Evolutionary conservation across 75 land plant species (phyloP), one percentile per base, ranked within the genome.

Genomic region (Chamaecyparis obtusa): DNA sequence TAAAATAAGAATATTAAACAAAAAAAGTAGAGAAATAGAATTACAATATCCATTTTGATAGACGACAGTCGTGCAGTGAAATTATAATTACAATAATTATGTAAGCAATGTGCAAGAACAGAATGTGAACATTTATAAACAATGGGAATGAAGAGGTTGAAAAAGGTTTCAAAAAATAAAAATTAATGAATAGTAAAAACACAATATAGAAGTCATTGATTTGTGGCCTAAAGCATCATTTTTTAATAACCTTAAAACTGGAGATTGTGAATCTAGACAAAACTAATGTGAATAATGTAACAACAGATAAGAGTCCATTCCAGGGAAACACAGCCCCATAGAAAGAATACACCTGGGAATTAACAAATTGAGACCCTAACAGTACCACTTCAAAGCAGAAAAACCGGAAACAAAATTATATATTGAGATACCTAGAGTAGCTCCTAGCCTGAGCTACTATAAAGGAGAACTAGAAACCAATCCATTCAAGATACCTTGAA

Each of bases 391-490:
- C 46, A 27, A 80, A 43, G 15, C 17, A 78, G 30, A 43, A 41
- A 9, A 27, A 57, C 24, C 6, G 3, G 24, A 57, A 57, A 57
- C 6, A 17, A 19, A 44, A 46, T 10, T 81, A 46, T 81, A n/a
- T 46, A n/a, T 46, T 27, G 14, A 46, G 49, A 30, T 44, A 96
- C 98, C 97, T 95, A 96, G 19, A 98, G 95, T 81, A 98, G 85
- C 86, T 98, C 94, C 99, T 99, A 98, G 67, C 97, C 99, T 80
- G 97, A 94, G 89, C 94, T 90, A 87, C 92, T 86, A 44, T 92
- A 94, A 49, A 95, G 89, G 84, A 51, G 15, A 6, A 46, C n/a
- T 81, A 81, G 32, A 46, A 81, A 46, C 10, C 10, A 27, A 44
- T 27, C 11, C 10, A 46, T 46, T 46, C 8, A 2, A 46, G 32